phyloP scores from a whole-genome alignment of 805 yeast genomes.

The Metschnikowia proteae region DNA sequence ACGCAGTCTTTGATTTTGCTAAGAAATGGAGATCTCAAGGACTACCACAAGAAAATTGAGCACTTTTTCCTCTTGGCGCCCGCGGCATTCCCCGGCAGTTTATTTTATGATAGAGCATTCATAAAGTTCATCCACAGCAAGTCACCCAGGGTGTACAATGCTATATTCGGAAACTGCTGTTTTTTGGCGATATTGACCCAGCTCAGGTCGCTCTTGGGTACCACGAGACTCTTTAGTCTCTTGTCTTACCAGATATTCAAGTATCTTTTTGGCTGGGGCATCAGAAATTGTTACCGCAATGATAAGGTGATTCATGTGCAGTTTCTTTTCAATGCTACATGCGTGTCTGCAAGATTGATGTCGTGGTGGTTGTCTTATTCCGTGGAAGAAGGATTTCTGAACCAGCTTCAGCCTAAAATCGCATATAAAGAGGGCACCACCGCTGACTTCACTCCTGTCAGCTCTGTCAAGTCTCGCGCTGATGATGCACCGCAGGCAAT shows the following conservation, averaged over 20 bases:
- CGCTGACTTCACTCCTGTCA: conserved; percentile 22
- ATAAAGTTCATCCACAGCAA: conserved; percentile 58
- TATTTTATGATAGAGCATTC: conserved; percentile 60
- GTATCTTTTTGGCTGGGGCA: conserved; percentile 85
- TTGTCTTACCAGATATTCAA: conserved; percentile 80
- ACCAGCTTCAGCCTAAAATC: conserved; percentile 32
- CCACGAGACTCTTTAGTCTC: conserved; percentile 49
- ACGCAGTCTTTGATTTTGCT: conserved; percentile 76
- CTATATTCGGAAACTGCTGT: conserved; percentile 71
- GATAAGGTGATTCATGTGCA: conserved; percentile 61
- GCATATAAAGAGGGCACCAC: conserved; percentile 30
- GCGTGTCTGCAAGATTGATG: conserved; percentile 77
- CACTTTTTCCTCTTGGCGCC: conserved; percentile 81
- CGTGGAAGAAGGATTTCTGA: conserved; percentile 37
- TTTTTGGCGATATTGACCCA: conserved; percentile 74
- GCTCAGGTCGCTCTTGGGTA: conserved; percentile 44
- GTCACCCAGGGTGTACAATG: conserved; percentile 40
- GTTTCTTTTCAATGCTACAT: conserved; percentile 82
- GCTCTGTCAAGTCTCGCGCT: conserved; percentile 9
- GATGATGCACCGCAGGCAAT: conserved; percentile 11
- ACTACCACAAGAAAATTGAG: conserved; percentile 52
- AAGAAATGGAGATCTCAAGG: conserved; percentile 34
- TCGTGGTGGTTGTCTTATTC: conserved; percentile 77
- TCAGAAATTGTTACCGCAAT: conserved; percentile 63
- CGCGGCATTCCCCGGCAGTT: conserved; percentile 82